Evolutionary conservation across 2,329 filamentous ascomycete species (phyloP).

Genomic region (Penicillium sp.): DNA sequence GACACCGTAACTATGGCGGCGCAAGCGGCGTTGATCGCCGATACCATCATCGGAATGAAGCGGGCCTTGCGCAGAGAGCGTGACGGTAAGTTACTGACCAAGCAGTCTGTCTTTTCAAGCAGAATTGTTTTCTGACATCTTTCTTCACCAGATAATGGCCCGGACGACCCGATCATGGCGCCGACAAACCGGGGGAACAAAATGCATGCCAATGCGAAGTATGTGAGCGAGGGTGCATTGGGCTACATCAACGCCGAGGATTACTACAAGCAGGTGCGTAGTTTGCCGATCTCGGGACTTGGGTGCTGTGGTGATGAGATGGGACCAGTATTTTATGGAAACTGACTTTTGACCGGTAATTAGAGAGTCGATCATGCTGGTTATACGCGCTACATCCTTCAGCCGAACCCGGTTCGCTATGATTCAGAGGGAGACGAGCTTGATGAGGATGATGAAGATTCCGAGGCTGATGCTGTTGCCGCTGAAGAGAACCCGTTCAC

Average conservation of each 20-base stretch:
- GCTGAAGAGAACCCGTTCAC: slow-evolving; percentile 63
- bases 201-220: slow-evolving; percentile 57
- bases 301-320: slow-evolving; percentile 7
- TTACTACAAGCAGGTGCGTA: slow-evolving; percentile 56
- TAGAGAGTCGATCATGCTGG: slow-evolving; percentile 63
- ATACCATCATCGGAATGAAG: slow-evolving; percentile 58
- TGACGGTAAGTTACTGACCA: slow-evolving; percentile 39
- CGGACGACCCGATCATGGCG: slow-evolving; percentile 55
- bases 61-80: slow-evolving; percentile 50
- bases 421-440: slow-evolving; percentile 65
- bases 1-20: slow-evolving; percentile 40
- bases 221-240: slow-evolving; percentile 56
- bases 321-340: neutral
- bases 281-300: neutral
- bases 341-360: slow-evolving; percentile 12
- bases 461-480: slow-evolving; percentile 58
- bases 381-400: slow-evolving; percentile 60
- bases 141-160: slow-evolving; percentile 34
- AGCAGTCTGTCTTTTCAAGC: neutral
- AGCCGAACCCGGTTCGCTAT: slow-evolving; percentile 59
- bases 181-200: slow-evolving; percentile 63
- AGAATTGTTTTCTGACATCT: slow-evolving; percentile 14
- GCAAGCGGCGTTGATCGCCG: slow-evolving; percentile 49
- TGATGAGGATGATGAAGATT: slow-evolving; percentile 58
- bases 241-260: slow-evolving; percentile 53